phyloP scores from a whole-genome alignment of 2,329 filamentous ascomycete species.

The Fusarium chlamydosporum region DNA sequence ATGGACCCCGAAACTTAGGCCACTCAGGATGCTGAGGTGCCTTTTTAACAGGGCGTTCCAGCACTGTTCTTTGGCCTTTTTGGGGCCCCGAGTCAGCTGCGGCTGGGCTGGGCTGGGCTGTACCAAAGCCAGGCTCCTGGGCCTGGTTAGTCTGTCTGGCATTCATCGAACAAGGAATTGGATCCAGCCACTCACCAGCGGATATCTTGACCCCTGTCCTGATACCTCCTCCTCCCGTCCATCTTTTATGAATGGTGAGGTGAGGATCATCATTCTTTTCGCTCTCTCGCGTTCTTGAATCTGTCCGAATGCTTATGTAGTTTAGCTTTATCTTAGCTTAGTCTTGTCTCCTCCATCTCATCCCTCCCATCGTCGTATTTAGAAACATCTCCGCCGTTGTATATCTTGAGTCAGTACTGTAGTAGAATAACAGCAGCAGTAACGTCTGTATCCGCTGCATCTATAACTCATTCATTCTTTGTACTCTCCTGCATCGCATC shows the following conservation, averaged over 20 bases:
- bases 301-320: constrained; percentile 21
- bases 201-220: constrained; percentile 17
- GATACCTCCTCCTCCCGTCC: constrained; percentile 13
- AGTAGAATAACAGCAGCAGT: constrained; percentile 1
- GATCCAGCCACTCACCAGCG: constrained; percentile 28
- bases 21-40: constrained; percentile 9
- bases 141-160: constrained; percentile 22
- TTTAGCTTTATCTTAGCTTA: not conserved
- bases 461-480: constrained; percentile 8
- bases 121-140: constrained; percentile 52
- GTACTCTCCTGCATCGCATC: constrained; percentile 31
- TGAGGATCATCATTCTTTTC: constrained; percentile 19
- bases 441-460: constrained; percentile 9
- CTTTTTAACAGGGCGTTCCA: constrained; percentile 23
- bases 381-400: constrained; percentile 23
- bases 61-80: constrained; percentile 38
- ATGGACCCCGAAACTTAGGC: constrained; percentile 28
- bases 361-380: constrained; percentile 5
- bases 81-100: constrained; percentile 41
- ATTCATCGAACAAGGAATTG: not conserved
- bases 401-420: not conserved
- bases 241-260: constrained; percentile 13
- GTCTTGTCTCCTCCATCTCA: constrained; percentile 14
- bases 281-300: constrained; percentile 22
- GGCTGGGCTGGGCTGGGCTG: constrained; percentile 11